Percentiles rank a stretch among this genome's conserved stretches.
Evolutionary conservation across 495 filamentous ascomycete species (phyloP).

Genomic region (Talaromyces nanjingensis): DNA sequence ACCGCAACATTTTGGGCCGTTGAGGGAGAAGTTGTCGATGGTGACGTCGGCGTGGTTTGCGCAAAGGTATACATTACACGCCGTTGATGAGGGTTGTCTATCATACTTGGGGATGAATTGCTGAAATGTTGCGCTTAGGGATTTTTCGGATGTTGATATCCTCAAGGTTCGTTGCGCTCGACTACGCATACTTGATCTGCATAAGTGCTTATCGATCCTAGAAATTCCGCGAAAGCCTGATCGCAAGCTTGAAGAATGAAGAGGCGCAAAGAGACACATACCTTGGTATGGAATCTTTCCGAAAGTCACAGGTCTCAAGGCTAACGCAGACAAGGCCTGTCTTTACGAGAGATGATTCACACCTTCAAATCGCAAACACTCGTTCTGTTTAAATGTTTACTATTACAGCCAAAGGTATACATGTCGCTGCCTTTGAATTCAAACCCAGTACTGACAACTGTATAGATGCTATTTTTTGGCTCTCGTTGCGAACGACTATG

Average conservation of each 20-base stretch:
- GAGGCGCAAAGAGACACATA: slow-evolving; percentile 78
- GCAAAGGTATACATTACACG: slow-evolving; percentile 56
- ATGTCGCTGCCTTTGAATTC: background rate
- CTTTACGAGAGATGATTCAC: slow-evolving; percentile 82
- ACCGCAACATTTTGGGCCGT: slow-evolving; percentile 70
- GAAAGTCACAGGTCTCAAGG: slow-evolving; percentile 14
- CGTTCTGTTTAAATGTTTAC: slow-evolving; percentile 84
- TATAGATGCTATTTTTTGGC: slow-evolving; percentile 96
- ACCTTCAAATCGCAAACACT: slow-evolving; percentile 91
- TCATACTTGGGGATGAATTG: background rate
- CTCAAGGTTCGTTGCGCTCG: slow-evolving; percentile 45
- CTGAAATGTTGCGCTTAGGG: slow-evolving; percentile 33
- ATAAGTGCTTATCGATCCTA: slow-evolving; percentile 29
- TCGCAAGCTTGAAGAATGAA: slow-evolving; percentile 54
- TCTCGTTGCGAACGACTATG: slow-evolving; percentile 88
- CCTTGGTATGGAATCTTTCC: slow-evolving; percentile 50
- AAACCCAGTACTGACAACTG: background rate
- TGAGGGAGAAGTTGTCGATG: slow-evolving; percentile 76
- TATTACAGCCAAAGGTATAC: slow-evolving; percentile 88
- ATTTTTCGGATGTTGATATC: slow-evolving; percentile 69
- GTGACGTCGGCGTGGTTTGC: slow-evolving; percentile 96
- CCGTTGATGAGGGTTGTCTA: background rate
- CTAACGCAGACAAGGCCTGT: slow-evolving; percentile 49
- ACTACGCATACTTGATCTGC: background rate
- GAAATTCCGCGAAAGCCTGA: slow-evolving; percentile 86